These are phyloP conservation scores for Colletotrichum scovillei DNA, from an alignment of 2,329 filamentous ascomycete species.

Conservation along the genomic window DNA sequence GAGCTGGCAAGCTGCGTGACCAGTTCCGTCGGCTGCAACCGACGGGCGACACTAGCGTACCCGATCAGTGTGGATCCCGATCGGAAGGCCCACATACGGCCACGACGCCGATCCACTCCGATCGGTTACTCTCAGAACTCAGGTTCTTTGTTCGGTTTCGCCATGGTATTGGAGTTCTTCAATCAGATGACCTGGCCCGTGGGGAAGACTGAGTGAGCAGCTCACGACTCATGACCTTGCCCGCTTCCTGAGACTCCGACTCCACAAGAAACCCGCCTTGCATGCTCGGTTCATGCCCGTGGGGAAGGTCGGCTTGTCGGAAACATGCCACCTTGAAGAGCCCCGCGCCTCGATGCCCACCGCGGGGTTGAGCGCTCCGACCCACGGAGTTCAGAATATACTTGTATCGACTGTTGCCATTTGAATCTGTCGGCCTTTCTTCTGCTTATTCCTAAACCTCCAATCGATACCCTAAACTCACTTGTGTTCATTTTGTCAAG, in stretches of 20 bases:
- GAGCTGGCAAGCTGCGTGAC: background rate
- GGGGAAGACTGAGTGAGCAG: background rate
- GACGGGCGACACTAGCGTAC: constrained; percentile 14
- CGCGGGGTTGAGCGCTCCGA: constrained; percentile 5
- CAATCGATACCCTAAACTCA: background rate
- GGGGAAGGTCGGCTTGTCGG: constrained; percentile 26
- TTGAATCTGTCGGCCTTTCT: background rate
- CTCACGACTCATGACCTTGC: background rate
- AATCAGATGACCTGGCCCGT: background rate
- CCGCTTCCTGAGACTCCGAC: background rate
- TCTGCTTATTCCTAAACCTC: background rate
- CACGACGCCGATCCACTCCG: background rate
- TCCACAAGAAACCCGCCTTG: background rate
- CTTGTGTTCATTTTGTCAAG: background rate
- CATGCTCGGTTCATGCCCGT: constrained; percentile 9
- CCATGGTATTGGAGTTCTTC: background rate
- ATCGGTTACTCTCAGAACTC: background rate
- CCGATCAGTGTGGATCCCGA: constrained; percentile 22
- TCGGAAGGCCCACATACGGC: constrained; percentile 19
- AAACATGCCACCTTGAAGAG: background rate
- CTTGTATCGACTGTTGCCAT: background rate
- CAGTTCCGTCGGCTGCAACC: background rate
- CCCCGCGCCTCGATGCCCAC: background rate
- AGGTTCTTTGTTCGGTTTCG: background rate
- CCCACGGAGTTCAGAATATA: constrained; percentile 31